Evolutionary conservation across 768 basidiomycete species (phyloP).

Genomic region (Gymnopilus dilepis): DNA sequence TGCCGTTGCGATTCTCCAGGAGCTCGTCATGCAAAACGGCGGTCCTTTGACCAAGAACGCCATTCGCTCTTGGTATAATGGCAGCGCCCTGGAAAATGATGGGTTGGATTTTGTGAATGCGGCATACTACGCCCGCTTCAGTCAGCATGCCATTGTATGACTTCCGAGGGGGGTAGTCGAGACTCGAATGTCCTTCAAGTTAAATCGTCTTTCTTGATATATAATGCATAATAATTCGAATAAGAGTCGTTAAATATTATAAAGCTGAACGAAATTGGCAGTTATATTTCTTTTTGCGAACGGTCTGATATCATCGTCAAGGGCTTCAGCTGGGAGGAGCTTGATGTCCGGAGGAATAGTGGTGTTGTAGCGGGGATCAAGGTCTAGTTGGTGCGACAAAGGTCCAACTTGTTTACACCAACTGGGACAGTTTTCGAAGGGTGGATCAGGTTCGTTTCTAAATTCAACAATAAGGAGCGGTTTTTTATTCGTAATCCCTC

Average conservation of each 20-base stretch:
- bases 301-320: conserved; percentile 7
- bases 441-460: conserved; percentile 6
- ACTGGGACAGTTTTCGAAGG: conserved; percentile 7
- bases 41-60: conserved; percentile 3
- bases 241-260: conserved; percentile 2
- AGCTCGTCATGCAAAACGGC: conserved; percentile 1
- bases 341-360: background rate
- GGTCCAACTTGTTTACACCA: conserved; percentile 11
- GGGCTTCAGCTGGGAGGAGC: background rate
- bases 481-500: conserved; percentile 14
- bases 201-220: too few relatives aligned
- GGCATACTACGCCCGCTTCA: conserved; percentile 2
- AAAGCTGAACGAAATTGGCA: conserved; percentile 10
- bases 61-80: conserved; percentile 13
- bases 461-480: conserved; percentile 2
- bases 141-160: conserved; percentile 2
- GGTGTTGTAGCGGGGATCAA: background rate
- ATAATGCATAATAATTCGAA: too few relatives aligned
- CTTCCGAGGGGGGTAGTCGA: too few relatives aligned
- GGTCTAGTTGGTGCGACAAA: conserved; percentile 1
- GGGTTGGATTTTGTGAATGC: conserved; percentile 11
- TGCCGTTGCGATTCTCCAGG: conserved; percentile 2
- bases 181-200: too few relatives aligned
- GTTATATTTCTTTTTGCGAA: conserved; percentile 10
- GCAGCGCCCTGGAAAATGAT: conserved; percentile 7